Evolutionary conservation across 352 stramenopile species (phyloP), one percentile per base, ranked within the genome.

Genomic region (Phytophthora quininea): DNA sequence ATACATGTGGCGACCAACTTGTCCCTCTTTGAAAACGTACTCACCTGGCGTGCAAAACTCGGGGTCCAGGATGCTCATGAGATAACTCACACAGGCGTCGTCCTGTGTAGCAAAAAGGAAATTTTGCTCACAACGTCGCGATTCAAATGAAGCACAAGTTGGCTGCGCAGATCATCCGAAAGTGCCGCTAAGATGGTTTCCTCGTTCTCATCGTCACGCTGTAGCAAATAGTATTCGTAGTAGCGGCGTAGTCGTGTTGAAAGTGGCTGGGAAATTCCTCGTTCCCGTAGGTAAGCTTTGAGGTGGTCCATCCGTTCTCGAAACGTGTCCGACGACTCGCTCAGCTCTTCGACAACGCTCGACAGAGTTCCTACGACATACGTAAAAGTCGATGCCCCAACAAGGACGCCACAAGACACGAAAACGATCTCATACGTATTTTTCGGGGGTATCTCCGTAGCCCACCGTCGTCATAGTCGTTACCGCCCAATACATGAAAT

Each of bases 71-170:
- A 94, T 90, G n/a, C 78, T 57, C 84, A 94, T 94, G 14, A 94
- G 68, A 49, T 94, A 94, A 54, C 84, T 93, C 62, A 94, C 82
- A 46, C 86, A 94, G 29, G 77, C 77, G 47, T 93, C 86, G 56
- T 93, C 84, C 37, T 93, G 86, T 10, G 82, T 86, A 10, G 84
- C 83, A 45, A 95, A 93, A 92, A n/a, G 37, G 67, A 60, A 55
- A 95, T 95, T 61, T 93, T 92, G 64, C 82, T 91, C 55, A 92
- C 84, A 15, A 95, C 79, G 56, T 95, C 86, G 5, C 86, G 84
- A 54, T 95, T 92, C 51, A 95, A 60, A 49, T 95, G 82, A 24
- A 95, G 53, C 24, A 95, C 80, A 3, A 93, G 63, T 54, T 93
- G 86, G 49, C 79, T 89, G 10, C 86, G 79, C 15, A 95, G 55